These are phyloP conservation scores for Prunus mume DNA, from an alignment of 306 rosid genomes.

Conservation along the genomic window DNA sequence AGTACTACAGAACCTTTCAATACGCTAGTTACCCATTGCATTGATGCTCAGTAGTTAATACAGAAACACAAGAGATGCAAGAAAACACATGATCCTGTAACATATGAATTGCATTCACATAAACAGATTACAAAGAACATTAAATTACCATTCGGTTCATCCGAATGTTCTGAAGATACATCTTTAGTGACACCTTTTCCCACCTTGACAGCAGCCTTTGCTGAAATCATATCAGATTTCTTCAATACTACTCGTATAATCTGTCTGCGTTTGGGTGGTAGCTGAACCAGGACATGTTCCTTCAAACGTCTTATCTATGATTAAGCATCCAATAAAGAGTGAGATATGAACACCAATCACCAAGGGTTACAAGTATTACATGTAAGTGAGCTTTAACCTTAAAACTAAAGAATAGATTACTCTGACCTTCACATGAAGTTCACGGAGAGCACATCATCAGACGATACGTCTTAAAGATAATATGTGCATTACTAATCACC, in stretches of 20 bases:
- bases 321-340: slow-evolving; percentile 20
- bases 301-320: slow-evolving; percentile 88
- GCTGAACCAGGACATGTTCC: slow-evolving; percentile 77
- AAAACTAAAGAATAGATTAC: background rate
- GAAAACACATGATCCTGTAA: background rate
- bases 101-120: background rate
- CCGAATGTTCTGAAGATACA: slow-evolving; percentile 33
- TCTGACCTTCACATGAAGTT: background rate
- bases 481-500: background rate
- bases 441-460: background rate
- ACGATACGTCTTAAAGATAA: background rate
- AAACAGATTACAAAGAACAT: slow-evolving; percentile 2
- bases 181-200: slow-evolving; percentile 39
- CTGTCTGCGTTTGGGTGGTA: slow-evolving; percentile 95
- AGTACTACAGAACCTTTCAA: no score
- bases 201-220: slow-evolving; percentile 62
- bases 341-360: background rate
- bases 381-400: background rate
- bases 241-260: slow-evolving; percentile 64
- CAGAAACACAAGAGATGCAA: background rate
- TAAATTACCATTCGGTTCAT: slow-evolving; percentile 56
- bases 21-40: no score
- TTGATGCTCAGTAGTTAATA: no score
- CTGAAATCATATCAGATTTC: slow-evolving; percentile 74
- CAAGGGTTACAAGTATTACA: background rate